These are phyloP conservation scores for Exophiala aquamarina DNA, from an alignment of 2,329 filamentous ascomycete species.

Conservation along the genomic window DNA sequence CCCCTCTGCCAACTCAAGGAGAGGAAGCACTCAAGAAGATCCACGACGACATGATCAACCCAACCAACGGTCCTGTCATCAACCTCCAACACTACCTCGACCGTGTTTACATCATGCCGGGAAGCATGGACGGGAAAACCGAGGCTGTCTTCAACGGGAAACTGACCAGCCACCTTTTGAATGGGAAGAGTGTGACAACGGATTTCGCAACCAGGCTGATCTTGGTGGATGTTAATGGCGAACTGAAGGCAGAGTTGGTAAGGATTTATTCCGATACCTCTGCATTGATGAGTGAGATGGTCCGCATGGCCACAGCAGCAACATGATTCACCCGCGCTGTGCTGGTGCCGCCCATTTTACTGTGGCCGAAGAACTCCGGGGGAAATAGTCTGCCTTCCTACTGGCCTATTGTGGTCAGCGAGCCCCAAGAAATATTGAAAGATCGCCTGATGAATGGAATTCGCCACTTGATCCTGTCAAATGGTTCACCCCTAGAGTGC, in stretches of 20 bases:
- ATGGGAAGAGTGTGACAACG: constrained; percentile 6
- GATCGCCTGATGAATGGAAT: no score
- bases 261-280: constrained; percentile 11
- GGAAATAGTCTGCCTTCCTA: no score
- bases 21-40: constrained; percentile 5
- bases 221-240: background rate
- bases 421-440: no score
- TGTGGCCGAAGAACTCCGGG: no score
- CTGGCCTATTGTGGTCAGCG: no score
- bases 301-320: background rate
- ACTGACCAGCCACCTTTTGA: constrained; percentile 4
- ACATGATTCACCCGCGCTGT: no score
- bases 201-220: constrained; percentile 13
- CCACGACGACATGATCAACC: constrained; percentile 10
- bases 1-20: constrained; percentile 1
- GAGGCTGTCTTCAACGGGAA: constrained; percentile 10
- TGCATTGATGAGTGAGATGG: constrained; percentile 11
- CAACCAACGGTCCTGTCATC: constrained; percentile 5
- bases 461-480: no score
- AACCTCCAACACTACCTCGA: constrained; percentile 13
- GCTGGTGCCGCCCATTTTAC: no score
- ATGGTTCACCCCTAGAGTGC: no score
- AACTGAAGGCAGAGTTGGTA: constrained; percentile 8
- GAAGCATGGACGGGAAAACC: constrained; percentile 3
- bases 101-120: constrained; percentile 9